Base-by-base conservation (phyloP, 768 basidiomycete genomes). In the Rhodotorula toruloides region DNA sequence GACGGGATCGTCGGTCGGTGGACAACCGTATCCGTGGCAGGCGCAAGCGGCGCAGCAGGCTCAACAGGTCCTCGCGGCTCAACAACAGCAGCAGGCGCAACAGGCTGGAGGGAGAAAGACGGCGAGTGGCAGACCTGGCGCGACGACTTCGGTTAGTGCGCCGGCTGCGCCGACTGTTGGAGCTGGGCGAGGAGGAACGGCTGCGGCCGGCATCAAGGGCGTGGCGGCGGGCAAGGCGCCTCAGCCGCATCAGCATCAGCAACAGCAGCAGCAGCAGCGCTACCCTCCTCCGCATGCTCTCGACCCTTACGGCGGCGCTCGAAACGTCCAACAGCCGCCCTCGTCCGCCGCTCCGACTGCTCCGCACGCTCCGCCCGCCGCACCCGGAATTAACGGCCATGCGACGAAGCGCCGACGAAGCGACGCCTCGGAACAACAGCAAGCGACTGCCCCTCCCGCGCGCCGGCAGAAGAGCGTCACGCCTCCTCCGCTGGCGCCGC, bases 401-500 rank as follows among this genome's bases (percentile, higher is more conserved):
- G n/a, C n/a, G n/a, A n/a, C n/a, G n/a, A 54, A 54, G 37, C 53
- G 53, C 13, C 37, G 53, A 19, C 37, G 53, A 2, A 39, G 36
- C 14, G 53, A 54, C 36, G 34, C 34, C 7, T 17, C 48, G 5
- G 48, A 49, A 31, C 48, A 48, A 29, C 13, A 12, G 47, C 27
- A 32, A 29, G 44, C 25, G 32, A 21, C 47, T 29, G 19, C 58
- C n/a, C 46, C 48, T 25, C 40, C 46, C 32, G 17, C n/a, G 31
- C 27, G 32, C 4, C 40, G 29, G 39, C 25, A 48, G 4, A 16
- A 40, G 14, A 32, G 27, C 31, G 29, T 12, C 1, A 13, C 49
- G 29, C 48, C 57, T 22, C 46, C 54, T n/a, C 54, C 52, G 6
- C 58, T 34, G 3, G 44, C 36, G 0, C 68, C 68, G 14, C 59